Evolutionary conservation across 139 green algal genomes (phyloP).

Genomic region (Closterium sp.): DNA sequence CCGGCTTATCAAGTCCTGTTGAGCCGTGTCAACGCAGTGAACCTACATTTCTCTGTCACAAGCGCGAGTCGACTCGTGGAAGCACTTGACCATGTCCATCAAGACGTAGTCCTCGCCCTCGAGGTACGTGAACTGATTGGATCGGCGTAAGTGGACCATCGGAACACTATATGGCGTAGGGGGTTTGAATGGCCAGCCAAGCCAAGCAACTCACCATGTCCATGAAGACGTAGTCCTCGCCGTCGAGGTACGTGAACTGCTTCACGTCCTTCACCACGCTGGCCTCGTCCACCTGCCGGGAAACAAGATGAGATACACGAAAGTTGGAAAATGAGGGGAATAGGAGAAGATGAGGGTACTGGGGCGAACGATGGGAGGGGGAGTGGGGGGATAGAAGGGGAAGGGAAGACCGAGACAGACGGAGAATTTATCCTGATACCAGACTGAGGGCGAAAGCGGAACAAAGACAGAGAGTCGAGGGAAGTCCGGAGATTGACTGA

Average conservation of each 20-base stretch:
- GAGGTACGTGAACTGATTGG: background rate
- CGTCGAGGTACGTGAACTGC: conserved; percentile 42
- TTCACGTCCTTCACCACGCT: conserved; percentile 45
- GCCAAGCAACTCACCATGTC: conserved; percentile 44
- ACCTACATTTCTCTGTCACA: background rate
- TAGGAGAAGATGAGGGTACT: background rate
- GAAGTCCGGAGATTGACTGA: conserved; percentile 57
- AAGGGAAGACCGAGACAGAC: background rate
- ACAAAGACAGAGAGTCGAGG: too few relatives aligned
- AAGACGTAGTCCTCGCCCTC: conserved; percentile 37
- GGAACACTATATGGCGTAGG: background rate
- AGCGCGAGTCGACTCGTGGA: background rate
- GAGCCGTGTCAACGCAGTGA: background rate
- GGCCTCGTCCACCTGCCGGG: conserved; percentile 62
- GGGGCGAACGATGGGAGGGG: too few relatives aligned
- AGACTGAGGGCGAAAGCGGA: too few relatives aligned
- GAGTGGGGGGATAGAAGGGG: background rate
- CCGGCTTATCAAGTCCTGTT: too few relatives aligned
- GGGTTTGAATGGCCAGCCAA: too few relatives aligned
- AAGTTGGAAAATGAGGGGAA: background rate
- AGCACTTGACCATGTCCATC: conserved; percentile 34
- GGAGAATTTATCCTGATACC: too few relatives aligned
- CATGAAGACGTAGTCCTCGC: conserved; percentile 44
- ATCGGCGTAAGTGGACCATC: too few relatives aligned
- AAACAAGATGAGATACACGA: background rate